Evolutionary conservation across 1,139 yeast genomes (phyloP).

Genomic region (Zygoascus hellenicus): DNA sequence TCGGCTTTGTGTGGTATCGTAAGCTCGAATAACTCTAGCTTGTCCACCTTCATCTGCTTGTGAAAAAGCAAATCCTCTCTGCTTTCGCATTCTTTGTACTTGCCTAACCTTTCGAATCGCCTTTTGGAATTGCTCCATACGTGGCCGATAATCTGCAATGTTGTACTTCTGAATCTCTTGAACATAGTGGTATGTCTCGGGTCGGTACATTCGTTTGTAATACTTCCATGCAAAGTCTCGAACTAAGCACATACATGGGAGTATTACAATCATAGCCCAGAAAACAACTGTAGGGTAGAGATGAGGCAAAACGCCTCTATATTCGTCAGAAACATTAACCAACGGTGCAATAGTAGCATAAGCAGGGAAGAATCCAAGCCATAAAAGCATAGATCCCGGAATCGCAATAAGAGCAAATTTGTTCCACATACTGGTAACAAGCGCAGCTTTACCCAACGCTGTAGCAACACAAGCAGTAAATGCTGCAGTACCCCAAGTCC

Average conservation of each 20-base stretch:
- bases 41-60: constrained; percentile 96
- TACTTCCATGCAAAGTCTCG: constrained; percentile 95
- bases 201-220: constrained; percentile 83
- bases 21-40: constrained; percentile 83
- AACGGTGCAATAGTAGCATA: constrained; percentile 83
- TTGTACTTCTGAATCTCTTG: constrained; percentile 96
- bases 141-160: constrained; percentile 88
- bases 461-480: constrained; percentile 86
- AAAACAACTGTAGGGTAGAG: constrained; percentile 74
- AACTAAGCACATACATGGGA: constrained; percentile 70
- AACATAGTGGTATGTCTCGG: constrained; percentile 89
- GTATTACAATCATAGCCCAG: constrained; percentile 77
- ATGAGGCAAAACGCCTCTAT: constrained; percentile 69
- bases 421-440: constrained; percentile 91
- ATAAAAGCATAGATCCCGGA: constrained; percentile 83
- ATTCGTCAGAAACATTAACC: constrained; percentile 77
- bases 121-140: constrained; percentile 94
- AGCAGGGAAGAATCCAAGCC: constrained; percentile 84
- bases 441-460: constrained; percentile 90
- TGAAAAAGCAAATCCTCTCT: constrained; percentile 97
- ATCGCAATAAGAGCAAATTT: constrained; percentile 86
- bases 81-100: constrained; percentile 96
- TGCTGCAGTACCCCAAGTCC: constrained; percentile 93
- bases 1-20: constrained; percentile 74
- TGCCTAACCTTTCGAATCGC: constrained; percentile 97